phyloP scores from a whole-genome alignment of 1,139 yeast species.

The Geotrichum bryndzae region DNA sequence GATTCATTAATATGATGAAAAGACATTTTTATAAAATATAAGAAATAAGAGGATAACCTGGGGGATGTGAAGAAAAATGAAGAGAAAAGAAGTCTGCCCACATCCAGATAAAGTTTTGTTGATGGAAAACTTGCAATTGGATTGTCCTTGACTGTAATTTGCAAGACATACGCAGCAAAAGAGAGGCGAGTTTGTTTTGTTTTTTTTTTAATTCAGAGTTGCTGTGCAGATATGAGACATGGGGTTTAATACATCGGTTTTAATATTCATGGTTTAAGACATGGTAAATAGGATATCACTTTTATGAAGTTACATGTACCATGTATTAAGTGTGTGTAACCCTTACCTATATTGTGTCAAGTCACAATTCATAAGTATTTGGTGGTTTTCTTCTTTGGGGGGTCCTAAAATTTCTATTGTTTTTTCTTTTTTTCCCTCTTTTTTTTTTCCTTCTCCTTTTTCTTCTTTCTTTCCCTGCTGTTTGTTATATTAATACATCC shows the following conservation, averaged over 20 bases:
- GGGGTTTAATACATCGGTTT: too few relatives aligned
- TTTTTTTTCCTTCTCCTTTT: not conserved
- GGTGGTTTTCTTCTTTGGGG: not conserved
- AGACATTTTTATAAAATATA: too few relatives aligned
- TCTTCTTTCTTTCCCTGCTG: not conserved
- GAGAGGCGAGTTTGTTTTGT: not conserved
- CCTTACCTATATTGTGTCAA: not conserved
- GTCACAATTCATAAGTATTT: not conserved
- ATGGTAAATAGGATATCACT: not conserved
- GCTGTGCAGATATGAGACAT: too few relatives aligned
- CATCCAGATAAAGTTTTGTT: too few relatives aligned
- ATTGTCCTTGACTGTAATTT: too few relatives aligned
- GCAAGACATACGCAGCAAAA: not conserved
- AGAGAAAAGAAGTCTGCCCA: too few relatives aligned
- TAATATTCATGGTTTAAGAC: not conserved
- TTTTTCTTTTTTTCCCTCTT: not conserved
- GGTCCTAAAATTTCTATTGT: not conserved
- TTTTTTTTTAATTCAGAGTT: too few relatives aligned
- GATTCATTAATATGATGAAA: too few relatives aligned
- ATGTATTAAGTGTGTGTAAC: not conserved
- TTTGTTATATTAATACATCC: not conserved
- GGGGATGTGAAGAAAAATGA: too few relatives aligned
- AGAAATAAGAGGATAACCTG: too few relatives aligned
- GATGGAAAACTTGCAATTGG: too few relatives aligned
- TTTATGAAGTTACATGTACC: not conserved